Conservation (phyloP, 805 yeast species). For the Cyberlindnera veronae region DNA sequence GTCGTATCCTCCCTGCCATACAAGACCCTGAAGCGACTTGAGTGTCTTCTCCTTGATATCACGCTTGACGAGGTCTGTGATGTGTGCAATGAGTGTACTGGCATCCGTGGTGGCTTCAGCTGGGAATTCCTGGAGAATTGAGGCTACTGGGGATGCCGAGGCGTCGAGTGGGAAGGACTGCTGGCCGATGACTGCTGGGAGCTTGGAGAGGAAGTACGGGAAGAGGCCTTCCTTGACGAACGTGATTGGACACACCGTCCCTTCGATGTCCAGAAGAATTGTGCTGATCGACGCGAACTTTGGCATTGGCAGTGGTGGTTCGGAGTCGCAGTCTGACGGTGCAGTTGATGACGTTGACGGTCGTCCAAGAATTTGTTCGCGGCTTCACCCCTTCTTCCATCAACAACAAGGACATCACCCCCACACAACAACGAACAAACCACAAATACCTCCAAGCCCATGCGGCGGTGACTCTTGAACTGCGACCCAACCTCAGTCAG, state of each 20-base stretch:
- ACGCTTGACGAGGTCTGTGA: conserved; percentile 50
- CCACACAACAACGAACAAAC: too few species aligned
- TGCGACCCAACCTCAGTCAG: too few species aligned
- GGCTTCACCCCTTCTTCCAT: too few species aligned
- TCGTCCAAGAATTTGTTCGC: too few species aligned
- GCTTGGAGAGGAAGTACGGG: conserved; percentile 63
- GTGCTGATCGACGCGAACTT: conserved; percentile 22
- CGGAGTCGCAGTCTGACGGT: too few species aligned
- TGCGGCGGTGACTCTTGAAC: too few species aligned
- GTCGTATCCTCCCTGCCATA: conserved; percentile 80
- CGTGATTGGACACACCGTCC: conserved; percentile 88
- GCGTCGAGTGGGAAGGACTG: conserved; percentile 26
- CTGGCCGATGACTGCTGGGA: conserved; percentile 39
- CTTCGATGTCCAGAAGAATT: conserved; percentile 76
- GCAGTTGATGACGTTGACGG: too few species aligned
- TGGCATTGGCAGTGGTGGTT: too few species aligned
- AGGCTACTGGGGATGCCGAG: conserved; percentile 25
- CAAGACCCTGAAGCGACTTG: conserved; percentile 76
- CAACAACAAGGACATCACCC: too few species aligned
- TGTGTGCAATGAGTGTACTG: conserved; percentile 40
- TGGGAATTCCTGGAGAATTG: conserved; percentile 22
- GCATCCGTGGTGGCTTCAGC: conserved; percentile 23
- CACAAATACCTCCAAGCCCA: too few species aligned
- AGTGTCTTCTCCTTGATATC: conserved; percentile 78
- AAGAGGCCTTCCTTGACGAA: conserved; percentile 77